phyloP scores from a whole-genome alignment of 2,329 filamentous ascomycete genomes.

The Claviceps sp. region DNA sequence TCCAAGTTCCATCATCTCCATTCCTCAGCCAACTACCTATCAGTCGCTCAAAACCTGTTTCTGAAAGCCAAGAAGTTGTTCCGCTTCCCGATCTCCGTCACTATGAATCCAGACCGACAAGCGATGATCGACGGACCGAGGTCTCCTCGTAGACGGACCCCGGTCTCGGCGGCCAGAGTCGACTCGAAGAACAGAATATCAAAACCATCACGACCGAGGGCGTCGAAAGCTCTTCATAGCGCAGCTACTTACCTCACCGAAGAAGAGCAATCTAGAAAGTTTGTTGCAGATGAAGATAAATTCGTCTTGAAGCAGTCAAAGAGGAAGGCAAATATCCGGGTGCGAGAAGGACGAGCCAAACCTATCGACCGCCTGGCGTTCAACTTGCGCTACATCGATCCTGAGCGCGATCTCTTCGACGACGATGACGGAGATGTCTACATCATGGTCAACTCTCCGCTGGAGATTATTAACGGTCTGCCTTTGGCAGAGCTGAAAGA shows the following conservation, averaged over 20 bases:
- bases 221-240: conserved; percentile 15
- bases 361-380: conserved; percentile 92
- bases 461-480: conserved; percentile 65
- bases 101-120: conserved; percentile 41
- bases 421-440: conserved; percentile 63
- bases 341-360: conserved; percentile 79
- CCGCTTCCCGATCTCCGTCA: background rate
- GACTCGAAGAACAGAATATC: conserved; percentile 43
- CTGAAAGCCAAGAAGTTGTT: background rate
- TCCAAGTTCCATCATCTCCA: too few relatives aligned
- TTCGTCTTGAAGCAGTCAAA: conserved; percentile 96
- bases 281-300: conserved; percentile 87
- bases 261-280: conserved; percentile 66
- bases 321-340: conserved; percentile 92
- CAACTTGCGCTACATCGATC: conserved; percentile 76
- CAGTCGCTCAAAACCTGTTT: background rate
- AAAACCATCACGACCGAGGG: conserved; percentile 30
- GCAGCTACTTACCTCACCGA: conserved; percentile 46
- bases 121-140: conserved; percentile 39
- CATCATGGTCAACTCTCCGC: conserved; percentile 67
- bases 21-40: background rate
- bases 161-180: conserved; percentile 37
- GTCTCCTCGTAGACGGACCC: conserved; percentile 31
- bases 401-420: conserved; percentile 72
- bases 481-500: conserved; percentile 54